Base-by-base conservation (phyloP, 805 yeast genomes). In the Brettanomyces bruxellensis region DNA sequence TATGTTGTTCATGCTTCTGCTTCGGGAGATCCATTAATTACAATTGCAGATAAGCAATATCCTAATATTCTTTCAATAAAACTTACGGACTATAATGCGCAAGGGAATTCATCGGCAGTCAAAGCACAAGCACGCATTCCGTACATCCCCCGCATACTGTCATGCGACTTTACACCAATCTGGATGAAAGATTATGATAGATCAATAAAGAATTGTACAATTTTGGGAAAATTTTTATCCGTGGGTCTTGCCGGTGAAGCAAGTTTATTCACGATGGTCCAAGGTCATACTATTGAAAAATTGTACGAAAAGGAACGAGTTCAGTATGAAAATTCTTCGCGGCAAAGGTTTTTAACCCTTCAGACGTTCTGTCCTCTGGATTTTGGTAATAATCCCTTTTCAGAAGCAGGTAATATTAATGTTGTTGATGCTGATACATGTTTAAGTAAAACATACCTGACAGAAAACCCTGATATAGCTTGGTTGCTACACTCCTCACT, bases 221-320 rank as follows among this genome's bases (percentile, higher is more conserved):
- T 25, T 14, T 12, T 43, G 40, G 46, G 35, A 11, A 34, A 22
- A 12, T 41, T 41, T 24, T 13, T 64, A 14, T 53, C 67, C 11
- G 61, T 66, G 46, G 74, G 74, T 1, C 37, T 70, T 14, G 60
- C 64, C 38, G 75, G 76, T 3, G 71, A 67, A 38, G 47, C 69
- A 6, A 55, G 49, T 45, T 37, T 46, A 37, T 44, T 55, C 34
- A 50, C 42, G 5, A 43, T 51, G 25, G 40, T 50, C 30, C 42
- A 44, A 52, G 41, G 45, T 53, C 32, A 53, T 51, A 12, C 28
- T 40, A 18, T 30, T 53, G 44, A 39, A 43, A 25, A 34, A 28
- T 6, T 28, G 23, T 24, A n/a, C 41, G 14, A 35, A 43, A n/a
- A 25, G 24, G 42, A 35, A 12, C 7, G 38, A 35, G n/a, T 35